Base-by-base conservation (phyloP, 1,284 basidiomycete genomes). In the Polyporus tsugae region DNA sequence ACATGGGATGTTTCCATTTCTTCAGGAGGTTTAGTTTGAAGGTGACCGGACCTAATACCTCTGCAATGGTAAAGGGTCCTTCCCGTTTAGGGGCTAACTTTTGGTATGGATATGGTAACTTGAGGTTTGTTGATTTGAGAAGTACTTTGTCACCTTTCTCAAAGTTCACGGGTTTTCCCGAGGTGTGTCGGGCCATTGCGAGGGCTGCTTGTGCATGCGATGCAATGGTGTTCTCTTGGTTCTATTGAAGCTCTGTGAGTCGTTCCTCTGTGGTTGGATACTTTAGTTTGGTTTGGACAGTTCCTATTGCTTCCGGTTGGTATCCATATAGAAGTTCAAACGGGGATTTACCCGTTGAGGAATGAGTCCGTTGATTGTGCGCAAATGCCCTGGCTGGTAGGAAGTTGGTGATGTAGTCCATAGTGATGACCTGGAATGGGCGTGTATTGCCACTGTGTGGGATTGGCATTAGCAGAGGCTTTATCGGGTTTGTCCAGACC, bases 1-100 rank as follows among this genome's bases (percentile, higher is more conserved):
- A 67, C 19, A 67, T 62, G 2, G 57, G 57, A 46, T 67, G 70
- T 11, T 70, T 61, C 70, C 68, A 73, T 10, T 60, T 41, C 2
- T 41, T 36, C 6, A 58, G 67, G 2, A 73, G 62, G 6, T 62
- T 22, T 0, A 63, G 62, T 25, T 55, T 19, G 15, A 38, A 46
- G 0, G 63, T 60, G 11, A 65, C 57, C 19, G 63, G 63, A 41
- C 42, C 57, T 11, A 59, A n/a, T 55, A 60, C 25, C 33, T 60
- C 49, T 7, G 19, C n/a, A 5, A 65, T 60, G 11, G 29, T 39
- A n/a, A 65, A 65, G 13, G 63, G 63, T 36, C 63, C 63, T 59
- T 42, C 57, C 36, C 42, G 39, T 49, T 65, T 65, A 9, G 63
- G 63, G 4, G 57, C 42, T 22, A 65, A 41, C 35, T 65, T 65